Conservation (phyloP, 192 early-diverging fungal species). For the Coemansia reversa region DNA sequence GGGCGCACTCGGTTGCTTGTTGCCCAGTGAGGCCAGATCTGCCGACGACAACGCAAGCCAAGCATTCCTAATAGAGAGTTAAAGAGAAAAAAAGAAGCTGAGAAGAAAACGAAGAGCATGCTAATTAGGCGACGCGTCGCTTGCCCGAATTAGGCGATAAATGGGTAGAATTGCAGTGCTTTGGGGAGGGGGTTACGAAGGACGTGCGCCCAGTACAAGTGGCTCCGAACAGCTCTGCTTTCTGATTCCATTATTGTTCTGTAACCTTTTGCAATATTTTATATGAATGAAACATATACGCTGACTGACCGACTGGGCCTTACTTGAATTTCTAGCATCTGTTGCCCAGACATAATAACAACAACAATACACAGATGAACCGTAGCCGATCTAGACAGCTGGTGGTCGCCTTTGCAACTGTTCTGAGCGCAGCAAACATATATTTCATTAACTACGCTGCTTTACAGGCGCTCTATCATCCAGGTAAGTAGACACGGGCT, state of each 20-base stretch:
- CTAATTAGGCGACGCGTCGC: neutral
- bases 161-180: neutral
- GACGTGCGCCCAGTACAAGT: no score
- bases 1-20: neutral
- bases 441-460: conserved; percentile 48
- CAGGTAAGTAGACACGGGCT: conserved; percentile 17
- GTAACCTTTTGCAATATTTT: no score
- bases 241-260: no score
- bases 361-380: conserved; percentile 2
- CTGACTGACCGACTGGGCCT: no score
- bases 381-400: conserved; percentile 9
- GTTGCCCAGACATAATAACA: neutral
- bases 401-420: conserved; percentile 17
- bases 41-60: neutral
- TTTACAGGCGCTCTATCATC: conserved; percentile 15
- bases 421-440: conserved; percentile 23
- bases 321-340: neutral
- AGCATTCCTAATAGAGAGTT: neutral
- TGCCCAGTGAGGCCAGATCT: neutral
- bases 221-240: no score
- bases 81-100: neutral
- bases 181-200: no score
- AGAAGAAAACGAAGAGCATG: neutral
- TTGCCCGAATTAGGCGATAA: neutral
- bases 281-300: no score